Evolutionary conservation across 371 early-diverging fungal genomes (phyloP).

Genomic region (Syncephalis plumigaleata): DNA sequence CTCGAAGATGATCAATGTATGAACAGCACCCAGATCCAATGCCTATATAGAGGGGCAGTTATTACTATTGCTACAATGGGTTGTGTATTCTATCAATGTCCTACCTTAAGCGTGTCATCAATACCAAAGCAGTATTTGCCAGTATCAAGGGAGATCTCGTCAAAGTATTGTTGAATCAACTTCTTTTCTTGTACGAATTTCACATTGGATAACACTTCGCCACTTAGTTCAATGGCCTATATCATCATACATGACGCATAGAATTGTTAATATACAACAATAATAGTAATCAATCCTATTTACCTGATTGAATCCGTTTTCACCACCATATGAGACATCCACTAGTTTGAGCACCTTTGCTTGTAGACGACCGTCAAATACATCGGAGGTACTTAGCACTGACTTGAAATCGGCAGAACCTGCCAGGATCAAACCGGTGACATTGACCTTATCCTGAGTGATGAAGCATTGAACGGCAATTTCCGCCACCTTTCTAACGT

Average conservation of each 20-base stretch:
- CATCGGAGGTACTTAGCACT: conserved; percentile 81
- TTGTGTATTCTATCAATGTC: too few species aligned
- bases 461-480: conserved; percentile 85
- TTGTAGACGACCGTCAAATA: conserved; percentile 86
- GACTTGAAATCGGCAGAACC: conserved; percentile 99
- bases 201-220: conserved; percentile 88
- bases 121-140: conserved; percentile 97
- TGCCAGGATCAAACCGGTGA: conserved; percentile 89
- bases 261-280: not conserved
- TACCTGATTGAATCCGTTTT: conserved; percentile 92
- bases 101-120: conserved; percentile 82
- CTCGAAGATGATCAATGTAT: conserved; percentile 97
- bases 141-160: conserved; percentile 91
- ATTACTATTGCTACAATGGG: too few species aligned
- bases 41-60: conserved; percentile 17
- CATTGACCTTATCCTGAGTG: conserved; percentile 84
- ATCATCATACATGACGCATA: not conserved
- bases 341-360: conserved; percentile 87
- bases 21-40: conserved; percentile 92
- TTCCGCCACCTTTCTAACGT: conserved; percentile 98
- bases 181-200: conserved; percentile 99
- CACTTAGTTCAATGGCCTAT: conserved; percentile 93
- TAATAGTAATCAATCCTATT: not conserved
- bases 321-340: conserved; percentile 98
- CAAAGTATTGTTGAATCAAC: conserved; percentile 90